Base-by-base conservation (phyloP, 2,329 filamentous ascomycete species). In the Parafenestella ontariensis region DNA sequence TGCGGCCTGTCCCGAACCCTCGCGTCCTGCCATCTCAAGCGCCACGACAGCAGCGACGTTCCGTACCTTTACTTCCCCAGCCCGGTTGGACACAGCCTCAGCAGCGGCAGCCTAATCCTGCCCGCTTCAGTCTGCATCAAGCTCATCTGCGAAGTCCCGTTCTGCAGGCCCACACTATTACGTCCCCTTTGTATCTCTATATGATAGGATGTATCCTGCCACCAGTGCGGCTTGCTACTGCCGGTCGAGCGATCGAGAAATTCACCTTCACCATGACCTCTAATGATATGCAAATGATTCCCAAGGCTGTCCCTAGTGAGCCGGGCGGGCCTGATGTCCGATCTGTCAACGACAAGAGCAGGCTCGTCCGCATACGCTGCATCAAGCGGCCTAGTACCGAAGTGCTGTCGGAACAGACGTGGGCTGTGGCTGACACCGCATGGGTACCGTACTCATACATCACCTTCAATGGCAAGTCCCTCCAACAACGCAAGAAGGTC, bases 381-480 rank as follows among this genome's bases (percentile, higher is more conserved):
- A 84, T 89, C 64, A 78, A 79, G 52, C 72, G 79, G 53, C 58
- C 69, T 4, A 52, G 4, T n/a, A 15, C 72, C 0, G 52, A 64
- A 15, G 63, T 62, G 9, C 72, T 79, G 1, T 59, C 71, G 3
- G 80, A 86, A 34, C 69, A 78, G 7, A 74, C 78, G 1, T 96
- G 92, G 91, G 79, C 83, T 5, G 79, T 81, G 1, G 73, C 79
- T n/a, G 84, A 89, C 29, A 89, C 84, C 5, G 69, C 74, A 20
- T 97, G 92, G 92, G 91, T 75, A 3, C 65, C 92, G 0, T 79
- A 83, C 31, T 83, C 92, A 0, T 91, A 88, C 56, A 81, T 94
- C 56, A 80, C 83, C 15, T 73, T 96, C 56, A 96, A 96, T 63
- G 79, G 74, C 0, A 68, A 76, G 0, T 42, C 61, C 17, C 66